These are phyloP conservation scores for Colletotrichum brevisporum DNA, from an alignment of 2,329 filamentous ascomycete genomes.

Conservation along the genomic window DNA sequence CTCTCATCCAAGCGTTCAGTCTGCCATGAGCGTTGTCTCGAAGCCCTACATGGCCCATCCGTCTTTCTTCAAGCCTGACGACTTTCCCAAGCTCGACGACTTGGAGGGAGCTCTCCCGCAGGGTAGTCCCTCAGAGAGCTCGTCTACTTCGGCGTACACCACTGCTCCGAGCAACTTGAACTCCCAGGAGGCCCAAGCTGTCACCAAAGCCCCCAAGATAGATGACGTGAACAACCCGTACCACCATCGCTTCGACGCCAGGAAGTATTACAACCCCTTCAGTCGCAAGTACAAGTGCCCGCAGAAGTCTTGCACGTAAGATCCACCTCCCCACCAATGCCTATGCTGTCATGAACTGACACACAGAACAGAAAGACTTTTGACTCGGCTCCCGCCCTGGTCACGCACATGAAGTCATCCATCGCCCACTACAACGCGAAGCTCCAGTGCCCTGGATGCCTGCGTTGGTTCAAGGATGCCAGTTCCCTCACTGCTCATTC, in stretches of 20 bases:
- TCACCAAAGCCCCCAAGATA: conserved; percentile 8
- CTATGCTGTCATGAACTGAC: conserved; percentile 30
- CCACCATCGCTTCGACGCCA: conserved; percentile 61
- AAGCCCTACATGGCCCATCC: conserved; percentile 33
- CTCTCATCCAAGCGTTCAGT: conserved; percentile 26
- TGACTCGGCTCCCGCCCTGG: conserved; percentile 49
- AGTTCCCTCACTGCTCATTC: conserved; percentile 63
- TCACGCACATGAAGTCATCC: conserved; percentile 60
- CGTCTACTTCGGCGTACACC: neutral
- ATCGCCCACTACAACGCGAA: conserved; percentile 53
- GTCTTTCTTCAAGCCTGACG: conserved; percentile 33
- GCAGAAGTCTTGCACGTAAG: conserved; percentile 65
- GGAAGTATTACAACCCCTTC: conserved; percentile 60
- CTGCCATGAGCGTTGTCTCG: conserved; percentile 12
- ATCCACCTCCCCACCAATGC: conserved; percentile 16
- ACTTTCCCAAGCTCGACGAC: conserved; percentile 32
- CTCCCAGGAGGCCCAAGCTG: neutral
- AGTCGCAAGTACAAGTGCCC: conserved; percentile 68
- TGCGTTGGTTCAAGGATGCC: conserved; percentile 55
- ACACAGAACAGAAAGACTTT: conserved; percentile 56
- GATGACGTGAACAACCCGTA: conserved; percentile 59
- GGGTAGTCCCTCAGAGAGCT: conserved; percentile 37
- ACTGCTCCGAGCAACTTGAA: neutral
- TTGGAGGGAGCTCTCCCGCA: conserved; percentile 40
- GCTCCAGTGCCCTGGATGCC: conserved; percentile 62